These are phyloP conservation scores for Amanita subjunquillea DNA, from an alignment of 768 basidiomycete genomes.

Conservation along the genomic window DNA sequence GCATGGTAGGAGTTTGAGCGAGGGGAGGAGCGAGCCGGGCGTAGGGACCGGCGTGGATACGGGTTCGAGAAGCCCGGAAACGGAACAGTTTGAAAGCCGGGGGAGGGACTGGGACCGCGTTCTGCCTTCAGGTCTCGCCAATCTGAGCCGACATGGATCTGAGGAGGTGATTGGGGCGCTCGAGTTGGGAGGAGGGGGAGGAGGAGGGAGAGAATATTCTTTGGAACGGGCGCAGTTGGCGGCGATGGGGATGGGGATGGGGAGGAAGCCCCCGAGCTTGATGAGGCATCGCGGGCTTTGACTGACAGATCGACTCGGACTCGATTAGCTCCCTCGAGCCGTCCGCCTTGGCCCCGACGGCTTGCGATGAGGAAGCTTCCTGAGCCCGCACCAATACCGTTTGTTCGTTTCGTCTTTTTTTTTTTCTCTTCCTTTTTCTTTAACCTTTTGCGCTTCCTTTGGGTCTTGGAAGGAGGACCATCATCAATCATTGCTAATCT, in stretches of 20 bases:
- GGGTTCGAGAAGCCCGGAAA: constrained; percentile 11
- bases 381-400: background rate
- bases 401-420: background rate
- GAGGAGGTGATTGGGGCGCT: constrained; percentile 49
- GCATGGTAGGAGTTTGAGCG: constrained; percentile 10
- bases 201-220: background rate
- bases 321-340: background rate
- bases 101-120: constrained; percentile 17
- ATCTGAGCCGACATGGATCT: constrained; percentile 17
- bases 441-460: background rate
- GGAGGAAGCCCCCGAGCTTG: constrained; percentile 5
- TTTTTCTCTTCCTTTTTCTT: background rate
- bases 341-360: background rate
- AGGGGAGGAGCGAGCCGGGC: constrained; percentile 10
- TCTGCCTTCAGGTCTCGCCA: background rate
- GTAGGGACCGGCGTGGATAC: constrained; percentile 1
- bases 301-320: background rate
- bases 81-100: constrained; percentile 13
- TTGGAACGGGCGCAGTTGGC: constrained; percentile 4
- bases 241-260: constrained; percentile 3
- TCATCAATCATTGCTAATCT: background rate
- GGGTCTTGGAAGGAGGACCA: background rate
- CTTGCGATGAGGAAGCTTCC: background rate
- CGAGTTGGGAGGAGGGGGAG: constrained; percentile 27
- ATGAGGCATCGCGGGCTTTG: background rate